phyloP scores from a whole-genome alignment of 495 filamentous ascomycete species.

The Neurospora sp. region DNA sequence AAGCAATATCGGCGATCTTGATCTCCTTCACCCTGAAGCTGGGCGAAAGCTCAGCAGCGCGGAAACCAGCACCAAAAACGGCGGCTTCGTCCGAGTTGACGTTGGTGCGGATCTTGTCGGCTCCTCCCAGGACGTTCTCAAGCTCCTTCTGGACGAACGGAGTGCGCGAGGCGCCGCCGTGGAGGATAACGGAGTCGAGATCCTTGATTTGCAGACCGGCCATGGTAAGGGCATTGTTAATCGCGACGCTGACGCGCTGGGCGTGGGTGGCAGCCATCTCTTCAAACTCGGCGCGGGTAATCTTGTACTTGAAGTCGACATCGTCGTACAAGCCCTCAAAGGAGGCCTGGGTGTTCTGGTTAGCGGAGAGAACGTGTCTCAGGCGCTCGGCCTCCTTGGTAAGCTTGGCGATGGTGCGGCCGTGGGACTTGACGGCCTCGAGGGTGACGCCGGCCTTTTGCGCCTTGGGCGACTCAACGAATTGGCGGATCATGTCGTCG shows the following conservation, averaged over 20 bases:
- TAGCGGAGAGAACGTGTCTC: slow-evolving; percentile 88
- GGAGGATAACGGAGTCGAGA: slow-evolving; percentile 83
- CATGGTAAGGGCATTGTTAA: slow-evolving; percentile 63
- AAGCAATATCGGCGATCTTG: slow-evolving; percentile 59
- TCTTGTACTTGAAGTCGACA: slow-evolving; percentile 85
- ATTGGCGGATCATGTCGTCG: slow-evolving; percentile 73
- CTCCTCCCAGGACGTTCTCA: slow-evolving; percentile 59
- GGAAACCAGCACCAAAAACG: slow-evolving; percentile 94
- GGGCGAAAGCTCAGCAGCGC: slow-evolving; percentile 80
- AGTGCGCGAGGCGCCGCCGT: slow-evolving; percentile 82
- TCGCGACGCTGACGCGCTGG: slow-evolving; percentile 54
- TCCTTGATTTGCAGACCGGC: slow-evolving; percentile 66
- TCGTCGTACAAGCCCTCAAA: slow-evolving; percentile 89
- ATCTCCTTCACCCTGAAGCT: slow-evolving; percentile 98
- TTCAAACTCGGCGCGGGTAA: slow-evolving; percentile 76
- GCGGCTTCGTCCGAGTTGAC: slow-evolving; percentile 97
- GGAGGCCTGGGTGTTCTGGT: slow-evolving; percentile 65
- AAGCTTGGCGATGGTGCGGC: slow-evolving; percentile 76
- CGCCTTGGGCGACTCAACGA: slow-evolving; percentile 59
- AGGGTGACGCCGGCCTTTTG: slow-evolving; percentile 54
- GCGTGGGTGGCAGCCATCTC: slow-evolving; percentile 60
- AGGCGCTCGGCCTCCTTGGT: slow-evolving; percentile 84
- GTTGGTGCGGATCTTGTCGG: slow-evolving; percentile 76
- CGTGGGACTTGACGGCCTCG: slow-evolving; percentile 58
- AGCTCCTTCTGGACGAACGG: slow-evolving; percentile 90